Evolutionary conservation across 495 filamentous ascomycete genomes (phyloP).

Genomic region (Lineolata rhizophorae): DNA sequence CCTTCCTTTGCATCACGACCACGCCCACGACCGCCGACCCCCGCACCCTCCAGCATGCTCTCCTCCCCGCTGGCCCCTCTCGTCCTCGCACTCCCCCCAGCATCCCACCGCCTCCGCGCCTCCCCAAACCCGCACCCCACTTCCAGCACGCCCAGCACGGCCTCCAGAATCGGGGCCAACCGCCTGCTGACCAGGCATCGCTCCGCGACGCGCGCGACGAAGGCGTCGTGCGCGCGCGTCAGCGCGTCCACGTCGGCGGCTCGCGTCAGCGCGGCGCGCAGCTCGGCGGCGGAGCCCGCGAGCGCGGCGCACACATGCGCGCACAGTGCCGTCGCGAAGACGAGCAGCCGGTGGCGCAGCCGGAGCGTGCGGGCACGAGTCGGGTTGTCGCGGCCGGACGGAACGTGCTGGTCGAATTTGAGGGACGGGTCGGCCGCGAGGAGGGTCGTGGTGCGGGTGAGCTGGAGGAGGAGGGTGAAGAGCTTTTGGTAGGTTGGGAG

Average conservation of each 20-base stretch:
- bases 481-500: constrained; percentile 43
- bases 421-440: constrained; percentile 35
- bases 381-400: constrained; percentile 10
- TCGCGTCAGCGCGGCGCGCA: constrained; percentile 29
- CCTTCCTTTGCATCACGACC: too few species aligned
- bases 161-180: constrained; percentile 14
- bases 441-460: constrained; percentile 45
- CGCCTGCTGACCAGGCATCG: constrained; percentile 39
- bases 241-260: constrained; percentile 67
- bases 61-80: neutral
- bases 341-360: constrained; percentile 52
- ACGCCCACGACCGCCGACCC: neutral
- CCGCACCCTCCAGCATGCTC: neutral
- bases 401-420: too few species aligned
- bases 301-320: constrained; percentile 56
- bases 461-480: constrained; percentile 57
- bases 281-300: constrained; percentile 28
- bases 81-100: neutral
- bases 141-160: constrained; percentile 20
- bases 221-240: constrained; percentile 43
- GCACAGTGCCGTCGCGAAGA: constrained; percentile 55
- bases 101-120: neutral
- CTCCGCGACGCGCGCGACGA: constrained; percentile 34
- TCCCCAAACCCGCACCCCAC: constrained; percentile 29
- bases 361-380: constrained; percentile 18